These are phyloP conservation scores for Hygrocybe punicea DNA, from an alignment of 768 basidiomycete genomes.

Conservation along the genomic window DNA sequence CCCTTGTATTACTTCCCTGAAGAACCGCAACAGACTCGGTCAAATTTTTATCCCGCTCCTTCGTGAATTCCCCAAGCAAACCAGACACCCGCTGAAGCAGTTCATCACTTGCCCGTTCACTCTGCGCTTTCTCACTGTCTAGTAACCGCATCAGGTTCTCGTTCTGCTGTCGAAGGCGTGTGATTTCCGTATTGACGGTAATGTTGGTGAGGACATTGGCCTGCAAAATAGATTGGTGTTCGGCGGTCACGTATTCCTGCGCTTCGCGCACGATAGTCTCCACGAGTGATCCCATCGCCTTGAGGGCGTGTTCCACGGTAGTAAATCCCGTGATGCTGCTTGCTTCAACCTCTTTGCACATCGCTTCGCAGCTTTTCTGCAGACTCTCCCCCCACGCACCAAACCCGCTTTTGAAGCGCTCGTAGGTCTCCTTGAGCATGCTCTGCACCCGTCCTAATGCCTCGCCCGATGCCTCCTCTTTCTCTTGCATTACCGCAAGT, in stretches of 20 bases:
- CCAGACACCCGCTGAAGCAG: slow-evolving; percentile 71
- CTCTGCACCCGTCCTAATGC: slow-evolving; percentile 48
- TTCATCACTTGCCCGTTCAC: slow-evolving; percentile 67
- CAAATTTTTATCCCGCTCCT: slow-evolving; percentile 64
- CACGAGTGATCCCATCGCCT: slow-evolving; percentile 54
- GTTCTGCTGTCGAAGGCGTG: slow-evolving; percentile 69
- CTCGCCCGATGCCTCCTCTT: slow-evolving; percentile 53
- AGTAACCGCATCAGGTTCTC: slow-evolving; percentile 56
- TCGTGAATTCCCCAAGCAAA: slow-evolving; percentile 67
- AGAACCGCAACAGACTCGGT: slow-evolving; percentile 54
- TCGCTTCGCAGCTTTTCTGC: slow-evolving; percentile 44
- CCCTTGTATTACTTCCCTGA: slow-evolving; percentile 53
- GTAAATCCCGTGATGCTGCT: slow-evolving; percentile 45
- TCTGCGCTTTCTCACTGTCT: slow-evolving; percentile 60
- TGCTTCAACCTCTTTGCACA: slow-evolving; percentile 47
- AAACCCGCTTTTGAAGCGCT: slow-evolving; percentile 51
- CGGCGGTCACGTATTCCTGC: slow-evolving; percentile 51
- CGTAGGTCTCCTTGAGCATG: slow-evolving; percentile 50
- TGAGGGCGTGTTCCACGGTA: slow-evolving; percentile 56
- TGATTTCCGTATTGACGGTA: slow-evolving; percentile 51
- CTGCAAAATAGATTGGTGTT: slow-evolving; percentile 50
- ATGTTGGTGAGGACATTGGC: slow-evolving; percentile 48
- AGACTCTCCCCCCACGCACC: slow-evolving; percentile 55
- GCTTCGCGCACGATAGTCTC: slow-evolving; percentile 60
- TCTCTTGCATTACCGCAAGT: slow-evolving; percentile 51